Percentiles rank a stretch among this genome's conserved stretches.
phyloP scores from a whole-genome alignment of 176 grass and related monocot species.

The Bothriochloa decipiens region DNA sequence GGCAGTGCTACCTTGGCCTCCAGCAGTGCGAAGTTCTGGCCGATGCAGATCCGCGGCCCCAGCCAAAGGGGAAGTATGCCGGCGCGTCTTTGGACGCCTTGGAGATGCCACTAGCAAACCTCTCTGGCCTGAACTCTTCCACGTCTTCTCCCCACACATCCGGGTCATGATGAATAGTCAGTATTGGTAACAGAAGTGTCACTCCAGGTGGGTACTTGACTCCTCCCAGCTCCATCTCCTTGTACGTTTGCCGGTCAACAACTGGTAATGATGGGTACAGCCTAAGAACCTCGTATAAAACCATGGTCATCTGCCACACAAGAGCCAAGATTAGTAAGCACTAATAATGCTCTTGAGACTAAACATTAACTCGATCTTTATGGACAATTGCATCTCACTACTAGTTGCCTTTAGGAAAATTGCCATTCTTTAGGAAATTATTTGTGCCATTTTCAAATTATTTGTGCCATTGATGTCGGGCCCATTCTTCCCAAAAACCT shows the following conservation, averaged over 20 bases:
- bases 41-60: conserved; percentile 49
- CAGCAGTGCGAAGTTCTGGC: conserved; percentile 54
- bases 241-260: neutral
- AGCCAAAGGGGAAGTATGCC: conserved; percentile 50
- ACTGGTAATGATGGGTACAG: neutral
- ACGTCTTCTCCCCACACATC: conserved; percentile 54
- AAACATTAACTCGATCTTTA: neutral
- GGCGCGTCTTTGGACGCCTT: conserved; percentile 40
- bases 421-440: too few relatives aligned
- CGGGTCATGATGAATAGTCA: conserved; percentile 41
- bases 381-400: neutral
- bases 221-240: conserved; percentile 43
- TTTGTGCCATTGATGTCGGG: neutral
- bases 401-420: neutral
- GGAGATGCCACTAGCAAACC: conserved; percentile 46
- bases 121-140: conserved; percentile 55
- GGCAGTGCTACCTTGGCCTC: conserved; percentile 52
- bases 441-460: conserved; percentile 17
- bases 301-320: conserved; percentile 26
- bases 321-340: neutral
- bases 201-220: conserved; percentile 41
- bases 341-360: neutral
- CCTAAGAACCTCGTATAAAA: conserved; percentile 25
- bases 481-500: neutral
- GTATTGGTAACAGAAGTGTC: neutral